These are phyloP conservation scores for Theobroma grandiflorum DNA, from an alignment of 441 rosid genomes.

Conservation along the genomic window DNA sequence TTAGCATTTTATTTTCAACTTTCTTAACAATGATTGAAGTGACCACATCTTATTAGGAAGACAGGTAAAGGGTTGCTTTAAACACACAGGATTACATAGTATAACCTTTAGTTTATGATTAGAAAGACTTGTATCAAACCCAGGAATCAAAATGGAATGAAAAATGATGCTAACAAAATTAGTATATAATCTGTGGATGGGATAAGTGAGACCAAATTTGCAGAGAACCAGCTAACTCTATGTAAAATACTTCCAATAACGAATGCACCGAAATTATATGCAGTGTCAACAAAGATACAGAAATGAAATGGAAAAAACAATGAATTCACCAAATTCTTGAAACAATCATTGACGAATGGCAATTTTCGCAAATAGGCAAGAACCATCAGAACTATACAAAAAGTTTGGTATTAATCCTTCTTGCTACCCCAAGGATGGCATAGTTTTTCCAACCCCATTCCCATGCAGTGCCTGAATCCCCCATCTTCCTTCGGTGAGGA, in stretches of 20 bases:
- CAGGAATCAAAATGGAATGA: not conserved
- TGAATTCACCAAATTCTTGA: not conserved
- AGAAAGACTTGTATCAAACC: not conserved
- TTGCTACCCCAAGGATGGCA: slow-evolving; percentile 50
- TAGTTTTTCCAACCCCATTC: slow-evolving; percentile 55
- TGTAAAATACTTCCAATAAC: not conserved
- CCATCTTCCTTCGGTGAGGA: slow-evolving; percentile 44
- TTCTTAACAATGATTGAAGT: too few species aligned
- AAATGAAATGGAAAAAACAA: not conserved
- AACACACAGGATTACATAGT: not conserved
- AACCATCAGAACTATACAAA: not conserved
- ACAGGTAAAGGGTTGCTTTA: too few species aligned
- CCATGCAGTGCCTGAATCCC: slow-evolving; percentile 52
- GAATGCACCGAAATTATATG: not conserved
- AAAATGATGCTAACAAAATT: not conserved
- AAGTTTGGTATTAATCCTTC: slow-evolving; percentile 29
- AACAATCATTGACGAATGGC: not conserved
- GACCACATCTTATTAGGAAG: too few species aligned
- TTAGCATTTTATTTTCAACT: too few species aligned
- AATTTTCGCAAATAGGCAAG: not conserved
- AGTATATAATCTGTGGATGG: not conserved
- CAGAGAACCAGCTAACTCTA: not conserved
- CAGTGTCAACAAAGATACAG: not conserved
- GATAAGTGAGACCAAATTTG: not conserved
- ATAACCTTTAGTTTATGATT: not conserved